Base-by-base conservation (phyloP, 345 rosid genomes). In the Chamaenerion angustifolium region DNA sequence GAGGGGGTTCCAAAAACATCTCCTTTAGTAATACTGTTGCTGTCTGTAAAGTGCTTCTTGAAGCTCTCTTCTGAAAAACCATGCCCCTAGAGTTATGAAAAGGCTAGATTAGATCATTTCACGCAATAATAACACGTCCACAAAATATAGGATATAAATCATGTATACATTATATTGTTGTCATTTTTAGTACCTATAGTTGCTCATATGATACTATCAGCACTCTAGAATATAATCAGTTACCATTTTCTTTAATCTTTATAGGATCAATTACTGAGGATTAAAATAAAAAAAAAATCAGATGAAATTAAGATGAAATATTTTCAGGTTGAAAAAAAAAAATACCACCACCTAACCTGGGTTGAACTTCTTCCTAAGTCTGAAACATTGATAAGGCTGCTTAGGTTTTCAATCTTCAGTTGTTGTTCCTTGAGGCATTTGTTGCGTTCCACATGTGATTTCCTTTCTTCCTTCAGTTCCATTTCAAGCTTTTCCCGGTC, bases 381-480 rank as follows among this genome's bases (percentile, higher is more conserved):
- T 15, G 84, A 75, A 47, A 40, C 48, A 55, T 65, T 50, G 60
- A 64, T 72, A 56, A 62, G 61, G 61, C 60, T 68, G 48, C 74
- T 78, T 49, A 75, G 74, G 67, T 77, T 74, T 49, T 80, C 82
- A 40, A 77, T 75, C 71, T 73, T 92, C 64, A 74, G 37, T 44
- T 72, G 87, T 69, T 87, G 93, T 70, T 78, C 89, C 56, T 62
- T 73, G 69, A 82, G 68, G 70, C 72, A 53, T 58, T 71, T 74
- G 19, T 81, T 88, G 31, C 73, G 82, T 55, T 81, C 83, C 64
- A 67, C 76, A 23, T 77, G 95, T 23, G 79, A 81, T 72, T 73
- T 74, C 70, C 87, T 82, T 78, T 82, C 89, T 65, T 84, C 90
- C 66, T 87, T 83, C 43, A 92, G 75, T 62, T 87, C 85, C 67